phyloP scores from a whole-genome alignment of 805 yeast species.

The Monosporozyma yasuniensis region DNA sequence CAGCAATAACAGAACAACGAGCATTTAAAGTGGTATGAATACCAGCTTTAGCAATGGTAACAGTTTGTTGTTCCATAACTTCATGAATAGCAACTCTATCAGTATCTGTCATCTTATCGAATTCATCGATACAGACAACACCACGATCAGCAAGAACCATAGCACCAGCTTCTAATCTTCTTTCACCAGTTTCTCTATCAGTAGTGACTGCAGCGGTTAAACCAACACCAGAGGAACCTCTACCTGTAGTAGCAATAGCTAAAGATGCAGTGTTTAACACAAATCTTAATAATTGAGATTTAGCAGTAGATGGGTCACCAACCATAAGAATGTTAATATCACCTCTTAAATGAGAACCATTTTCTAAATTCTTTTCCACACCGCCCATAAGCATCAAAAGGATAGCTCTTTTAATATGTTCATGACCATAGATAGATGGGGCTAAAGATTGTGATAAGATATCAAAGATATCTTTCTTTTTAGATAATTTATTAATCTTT shows the following conservation, averaged over 20 bases:
- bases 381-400: slow-evolving; percentile 89
- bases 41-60: slow-evolving; percentile 96
- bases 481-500: slow-evolving; percentile 71
- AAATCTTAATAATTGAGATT: slow-evolving; percentile 89
- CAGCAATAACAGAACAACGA: slow-evolving; percentile 93
- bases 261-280: slow-evolving; percentile 90
- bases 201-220: slow-evolving; percentile 96
- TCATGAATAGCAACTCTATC: slow-evolving; percentile 98
- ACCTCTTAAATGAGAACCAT: slow-evolving; percentile 96
- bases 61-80: slow-evolving; percentile 99
- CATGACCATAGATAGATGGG: slow-evolving; percentile 93
- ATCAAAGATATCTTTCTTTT: slow-evolving; percentile 64
- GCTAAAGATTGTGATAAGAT: slow-evolving; percentile 80
- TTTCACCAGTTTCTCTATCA: slow-evolving; percentile 94
- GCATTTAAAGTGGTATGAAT: slow-evolving; percentile 95
- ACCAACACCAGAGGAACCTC: slow-evolving; percentile 99
- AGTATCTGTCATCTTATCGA: slow-evolving; percentile 93
- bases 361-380: slow-evolving; percentile 82
- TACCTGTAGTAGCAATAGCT: slow-evolving; percentile 97
- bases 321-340: slow-evolving; percentile 94
- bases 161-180: slow-evolving; percentile 96
- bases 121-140: slow-evolving; percentile 95
- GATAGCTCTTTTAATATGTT: slow-evolving; percentile 83
- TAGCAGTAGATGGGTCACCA: slow-evolving; percentile 98
- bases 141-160: slow-evolving; percentile 98